Percentiles rank a stretch among this genome's conserved stretches.
phyloP scores from a whole-genome alignment of 177 flowering plant species.

The Tripterygium wilfordii region DNA sequence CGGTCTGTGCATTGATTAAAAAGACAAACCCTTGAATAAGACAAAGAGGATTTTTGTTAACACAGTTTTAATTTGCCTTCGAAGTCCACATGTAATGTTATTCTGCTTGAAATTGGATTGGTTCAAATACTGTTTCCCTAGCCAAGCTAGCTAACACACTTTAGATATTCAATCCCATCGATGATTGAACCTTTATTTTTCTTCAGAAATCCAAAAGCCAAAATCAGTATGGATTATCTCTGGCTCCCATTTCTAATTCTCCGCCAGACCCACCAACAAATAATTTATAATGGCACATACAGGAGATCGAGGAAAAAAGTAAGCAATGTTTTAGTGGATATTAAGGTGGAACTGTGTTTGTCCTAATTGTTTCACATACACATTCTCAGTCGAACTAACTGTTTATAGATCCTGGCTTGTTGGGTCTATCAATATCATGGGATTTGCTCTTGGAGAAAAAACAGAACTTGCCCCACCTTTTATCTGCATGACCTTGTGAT shows the following conservation, averaged over 20 bases:
- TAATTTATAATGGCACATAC: constrained; percentile 32
- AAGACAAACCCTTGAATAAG: too few species aligned
- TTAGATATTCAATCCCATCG: constrained; percentile 7
- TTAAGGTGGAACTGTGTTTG: constrained; percentile 27
- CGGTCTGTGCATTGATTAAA: too few species aligned
- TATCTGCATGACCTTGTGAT: constrained; percentile 27
- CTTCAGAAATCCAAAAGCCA: constrained; percentile 23
- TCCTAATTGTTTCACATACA: constrained; percentile 16
- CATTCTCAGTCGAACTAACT: constrained; percentile 3
- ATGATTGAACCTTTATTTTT: constrained; percentile 4
- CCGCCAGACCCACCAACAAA: constrained; percentile 32
- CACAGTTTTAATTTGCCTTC: too few species aligned
- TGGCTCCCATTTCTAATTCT: constrained; percentile 26
- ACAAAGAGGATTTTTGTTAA: too few species aligned
- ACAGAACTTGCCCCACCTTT: constrained; percentile 17
- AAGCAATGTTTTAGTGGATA: constrained; percentile 29
- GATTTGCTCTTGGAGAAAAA: constrained; percentile 15
- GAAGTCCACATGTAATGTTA: too few species aligned
- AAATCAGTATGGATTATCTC: constrained; percentile 25
- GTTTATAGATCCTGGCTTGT: constrained; percentile 23
- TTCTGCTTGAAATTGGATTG: too few species aligned
- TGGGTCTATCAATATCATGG: constrained; percentile 35
- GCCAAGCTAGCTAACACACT: too few species aligned
- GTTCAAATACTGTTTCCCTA: too few species aligned
- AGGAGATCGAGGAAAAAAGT: constrained; percentile 11